These are phyloP conservation scores for Fusarium anthophilum DNA, from an alignment of 2,329 filamentous ascomycete genomes.

Conservation along the genomic window DNA sequence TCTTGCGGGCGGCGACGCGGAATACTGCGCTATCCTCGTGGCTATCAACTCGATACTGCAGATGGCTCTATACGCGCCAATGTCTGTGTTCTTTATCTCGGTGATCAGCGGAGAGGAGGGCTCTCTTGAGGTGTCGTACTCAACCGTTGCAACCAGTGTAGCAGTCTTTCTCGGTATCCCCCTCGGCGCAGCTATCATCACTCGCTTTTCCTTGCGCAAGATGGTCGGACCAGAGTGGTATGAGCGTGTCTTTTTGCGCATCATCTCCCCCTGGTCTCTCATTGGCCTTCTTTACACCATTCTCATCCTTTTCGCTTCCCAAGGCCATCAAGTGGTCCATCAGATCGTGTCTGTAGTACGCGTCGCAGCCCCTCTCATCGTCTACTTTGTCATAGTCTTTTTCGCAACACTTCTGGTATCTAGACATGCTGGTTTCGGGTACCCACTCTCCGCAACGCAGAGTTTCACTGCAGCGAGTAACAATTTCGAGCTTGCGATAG, in stretches of 20 bases:
- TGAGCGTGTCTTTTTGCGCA: conserved; percentile 73
- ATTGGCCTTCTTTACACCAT: conserved; percentile 90
- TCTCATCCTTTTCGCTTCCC: conserved; percentile 83
- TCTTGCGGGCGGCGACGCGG: conserved; percentile 75
- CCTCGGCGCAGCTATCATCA: conserved; percentile 80
- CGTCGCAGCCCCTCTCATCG: conserved; percentile 80
- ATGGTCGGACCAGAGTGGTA: conserved; percentile 70
- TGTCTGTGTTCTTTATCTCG: conserved; percentile 75
- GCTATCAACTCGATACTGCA: conserved; percentile 80
- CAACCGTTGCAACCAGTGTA: conserved; percentile 79
- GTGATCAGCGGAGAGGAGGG: conserved; percentile 66
- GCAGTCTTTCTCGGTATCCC: conserved; percentile 88
- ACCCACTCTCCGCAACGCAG: conserved; percentile 76
- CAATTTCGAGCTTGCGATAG: conserved; percentile 92
- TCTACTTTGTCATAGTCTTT: conserved; percentile 85
- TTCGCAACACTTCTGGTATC: conserved; percentile 71
- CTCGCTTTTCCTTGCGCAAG: conserved; percentile 69
- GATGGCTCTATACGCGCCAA: conserved; percentile 76
- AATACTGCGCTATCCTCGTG: conserved; percentile 86
- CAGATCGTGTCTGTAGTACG: conserved; percentile 86
- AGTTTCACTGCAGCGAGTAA: conserved; percentile 92
- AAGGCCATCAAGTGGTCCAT: conserved; percentile 78
- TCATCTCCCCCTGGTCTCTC: conserved; percentile 77
- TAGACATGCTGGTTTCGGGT: conserved; percentile 76
- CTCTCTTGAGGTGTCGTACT: conserved; percentile 61